Evolutionary conservation across 768 basidiomycete genomes (phyloP), one percentile per base, ranked within the genome.

Genomic region (Pisolithus orientalis): DNA sequence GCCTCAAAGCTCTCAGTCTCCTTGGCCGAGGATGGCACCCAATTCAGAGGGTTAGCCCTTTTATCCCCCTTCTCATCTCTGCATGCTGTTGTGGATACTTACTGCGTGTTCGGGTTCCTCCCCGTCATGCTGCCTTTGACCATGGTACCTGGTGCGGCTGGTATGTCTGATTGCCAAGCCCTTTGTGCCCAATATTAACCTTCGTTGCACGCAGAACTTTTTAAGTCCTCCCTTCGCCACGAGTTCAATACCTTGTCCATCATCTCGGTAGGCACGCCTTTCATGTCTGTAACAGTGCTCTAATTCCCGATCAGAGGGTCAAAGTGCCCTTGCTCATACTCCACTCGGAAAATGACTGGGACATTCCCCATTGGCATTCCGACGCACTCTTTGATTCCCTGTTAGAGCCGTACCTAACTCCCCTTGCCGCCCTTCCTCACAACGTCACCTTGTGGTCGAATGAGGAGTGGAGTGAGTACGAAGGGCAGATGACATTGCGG

Each of bases 101-200:
- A 88, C 62, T 72, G 74, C 44, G 57, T 93, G 39, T 73, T 84
- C 43, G 82, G 84, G 2, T 59, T 83, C 25, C 59, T 93, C 5
- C 91, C 91, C 8, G 65, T 93, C 27, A 66, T 94, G 54, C 78
- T 80, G 50, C 91, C 91, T 0, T 68, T 93, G 49, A 76, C 78
- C 11, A 70, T 70, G 62, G 71, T 93, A 56, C 86, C 90, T 8
- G 69, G 70, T 27, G 76, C 78, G 13, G 75, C 79, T 2, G 73
- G 90, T 89, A 59, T 68, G 87, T 75, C 27, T 6, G 10, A 47
- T 44, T 29, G 17, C 17, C 6, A 9, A 5, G 44, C 16, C 1
- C 43, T 37, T 16, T 43, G 17, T 40, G 11, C 21, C 13, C 49
- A 27, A 37, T 38, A 27, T 38, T 59, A 25, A 52, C 27, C 31